phyloP scores from a whole-genome alignment of 441 rosid genomes.

The Cnidoscolus chayamansa region DNA sequence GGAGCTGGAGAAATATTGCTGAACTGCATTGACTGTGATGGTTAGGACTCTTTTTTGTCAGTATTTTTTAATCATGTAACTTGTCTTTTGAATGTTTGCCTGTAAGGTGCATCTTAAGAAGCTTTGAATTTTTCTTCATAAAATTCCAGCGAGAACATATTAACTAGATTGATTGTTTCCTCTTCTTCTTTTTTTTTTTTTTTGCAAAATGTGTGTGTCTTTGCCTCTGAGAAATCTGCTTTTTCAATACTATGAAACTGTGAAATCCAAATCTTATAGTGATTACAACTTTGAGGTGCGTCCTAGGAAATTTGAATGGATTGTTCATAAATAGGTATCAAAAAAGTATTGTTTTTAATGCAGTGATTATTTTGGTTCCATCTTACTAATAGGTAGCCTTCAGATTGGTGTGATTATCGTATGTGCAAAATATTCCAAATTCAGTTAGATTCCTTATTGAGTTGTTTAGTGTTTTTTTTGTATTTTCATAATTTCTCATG shows the following conservation, averaged over 20 bases:
- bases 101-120: background rate
- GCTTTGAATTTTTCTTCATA: background rate
- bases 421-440: background rate
- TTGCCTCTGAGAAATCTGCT: background rate
- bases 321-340: background rate
- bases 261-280: background rate
- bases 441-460: background rate
- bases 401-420: background rate
- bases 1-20: constrained; percentile 96
- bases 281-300: background rate
- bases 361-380: background rate
- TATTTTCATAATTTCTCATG: background rate
- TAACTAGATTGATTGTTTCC: background rate
- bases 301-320: background rate
- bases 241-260: background rate
- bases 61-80: background rate
- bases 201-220: no score
- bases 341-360: background rate
- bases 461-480: background rate
- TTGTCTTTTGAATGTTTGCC: background rate
- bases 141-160: background rate
- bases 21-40: constrained; percentile 96
- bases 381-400: background rate
- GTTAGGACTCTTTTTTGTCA: constrained; percentile 30
- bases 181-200: no score